Percentiles rank a stretch among this genome's conserved stretches.
phyloP scores from a whole-genome alignment of 345 rosid genomes.

The Lumnitzera racemosa region DNA sequence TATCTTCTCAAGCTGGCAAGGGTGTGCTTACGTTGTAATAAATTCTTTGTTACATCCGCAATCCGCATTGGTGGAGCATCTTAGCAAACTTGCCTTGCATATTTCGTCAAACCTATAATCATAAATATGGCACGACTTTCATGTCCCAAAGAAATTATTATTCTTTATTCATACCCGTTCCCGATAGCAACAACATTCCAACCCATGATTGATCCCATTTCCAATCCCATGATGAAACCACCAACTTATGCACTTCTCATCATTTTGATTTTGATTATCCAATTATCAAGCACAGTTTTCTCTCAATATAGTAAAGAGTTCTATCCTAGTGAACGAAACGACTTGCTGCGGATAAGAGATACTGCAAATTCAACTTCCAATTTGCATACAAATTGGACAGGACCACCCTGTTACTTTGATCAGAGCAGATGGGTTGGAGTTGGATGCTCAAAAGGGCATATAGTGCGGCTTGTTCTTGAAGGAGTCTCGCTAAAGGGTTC shows the following conservation, averaged over 20 bases:
- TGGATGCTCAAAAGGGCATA: slow-evolving; percentile 32
- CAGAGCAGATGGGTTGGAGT: slow-evolving; percentile 40
- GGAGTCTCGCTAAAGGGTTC: slow-evolving; percentile 34
- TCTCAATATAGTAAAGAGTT: background rate
- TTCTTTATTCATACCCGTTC: background rate
- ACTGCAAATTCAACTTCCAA: slow-evolving; percentile 15
- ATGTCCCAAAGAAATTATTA: background rate
- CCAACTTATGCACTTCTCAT: too few relatives aligned
- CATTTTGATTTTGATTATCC: too few relatives aligned
- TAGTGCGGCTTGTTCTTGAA: slow-evolving; percentile 34
- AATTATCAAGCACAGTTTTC: too few relatives aligned
- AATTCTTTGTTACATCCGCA: slow-evolving; percentile 17
- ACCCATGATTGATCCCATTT: too few relatives aligned
- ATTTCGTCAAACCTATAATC: slow-evolving; percentile 12
- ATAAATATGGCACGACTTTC: background rate
- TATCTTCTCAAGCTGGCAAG: slow-evolving; percentile 10
- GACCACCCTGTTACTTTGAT: slow-evolving; percentile 36
- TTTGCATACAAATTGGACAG: slow-evolving; percentile 38
- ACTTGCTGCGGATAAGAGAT: slow-evolving; percentile 33
- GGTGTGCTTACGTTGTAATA: background rate
- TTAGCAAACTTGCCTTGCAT: slow-evolving; percentile 15
- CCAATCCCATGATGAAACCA: too few relatives aligned
- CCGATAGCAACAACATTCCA: background rate
- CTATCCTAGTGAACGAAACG: slow-evolving; percentile 29
- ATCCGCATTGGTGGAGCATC: slow-evolving; percentile 14